These are phyloP conservation scores for Albophoma yamanashiensis DNA, from an alignment of 2,329 filamentous ascomycete genomes.

Conservation along the genomic window DNA sequence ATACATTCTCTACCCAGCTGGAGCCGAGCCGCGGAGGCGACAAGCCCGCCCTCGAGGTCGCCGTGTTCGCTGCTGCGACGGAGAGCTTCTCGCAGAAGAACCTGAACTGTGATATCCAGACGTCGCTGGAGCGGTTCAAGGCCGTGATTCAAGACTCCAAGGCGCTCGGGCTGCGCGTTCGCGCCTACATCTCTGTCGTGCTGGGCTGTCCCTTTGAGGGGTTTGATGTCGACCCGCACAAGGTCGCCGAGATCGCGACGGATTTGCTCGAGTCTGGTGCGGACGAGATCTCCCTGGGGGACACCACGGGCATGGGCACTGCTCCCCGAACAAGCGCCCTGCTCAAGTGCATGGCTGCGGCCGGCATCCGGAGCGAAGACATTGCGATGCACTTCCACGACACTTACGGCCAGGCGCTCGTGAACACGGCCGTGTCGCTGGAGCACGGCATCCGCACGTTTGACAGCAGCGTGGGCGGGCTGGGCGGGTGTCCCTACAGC, in stretches of 20 bases:
- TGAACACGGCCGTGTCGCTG: conserved; percentile 68
- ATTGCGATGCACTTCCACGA: conserved; percentile 83
- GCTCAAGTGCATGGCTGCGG: conserved; percentile 52
- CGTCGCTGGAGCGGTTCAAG: conserved; percentile 59
- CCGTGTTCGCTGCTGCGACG: conserved; percentile 73
- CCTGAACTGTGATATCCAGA: conserved; percentile 69
- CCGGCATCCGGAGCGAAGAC: conserved; percentile 58
- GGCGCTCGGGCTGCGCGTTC: conserved; percentile 52
- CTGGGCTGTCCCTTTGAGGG: conserved; percentile 71
- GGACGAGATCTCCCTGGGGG: conserved; percentile 81
- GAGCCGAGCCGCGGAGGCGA: conserved; percentile 25
- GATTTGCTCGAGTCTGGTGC: conserved; percentile 75
- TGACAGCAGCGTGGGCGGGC: conserved; percentile 67
- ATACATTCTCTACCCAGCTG: conserved; percentile 39
- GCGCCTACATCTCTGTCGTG: conserved; percentile 73
- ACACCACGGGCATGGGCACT: conserved; percentile 86
- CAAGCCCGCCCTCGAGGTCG: conserved; percentile 53
- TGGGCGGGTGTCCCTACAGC: conserved; percentile 78
- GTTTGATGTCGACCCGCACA: conserved; percentile 50
- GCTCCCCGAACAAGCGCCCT: conserved; percentile 57
- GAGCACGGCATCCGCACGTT: conserved; percentile 71
- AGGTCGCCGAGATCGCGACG: conserved; percentile 55
- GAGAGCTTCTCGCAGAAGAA: conserved; percentile 74
- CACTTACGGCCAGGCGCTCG: conserved; percentile 77
- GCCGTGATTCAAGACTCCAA: conserved; percentile 62